Conservation (phyloP, 1,284 basidiomycete genomes). For the Mycosarcoma maydis region DNA sequence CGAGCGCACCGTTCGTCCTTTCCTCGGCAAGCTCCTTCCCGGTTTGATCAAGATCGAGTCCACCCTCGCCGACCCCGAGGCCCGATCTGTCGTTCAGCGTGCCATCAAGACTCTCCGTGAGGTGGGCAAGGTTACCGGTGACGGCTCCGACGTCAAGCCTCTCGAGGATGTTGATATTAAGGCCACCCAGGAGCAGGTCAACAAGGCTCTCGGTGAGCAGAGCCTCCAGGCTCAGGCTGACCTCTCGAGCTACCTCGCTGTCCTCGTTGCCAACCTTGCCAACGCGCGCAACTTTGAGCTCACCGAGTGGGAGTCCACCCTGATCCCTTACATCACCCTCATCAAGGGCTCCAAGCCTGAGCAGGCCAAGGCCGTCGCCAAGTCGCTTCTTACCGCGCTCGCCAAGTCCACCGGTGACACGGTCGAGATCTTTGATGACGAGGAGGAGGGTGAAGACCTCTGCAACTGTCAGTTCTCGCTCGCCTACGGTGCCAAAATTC, state of each 20-base stretch:
- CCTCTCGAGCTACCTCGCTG: constrained; percentile 60
- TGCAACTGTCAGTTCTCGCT: constrained; percentile 68
- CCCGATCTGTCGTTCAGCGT: constrained; percentile 64
- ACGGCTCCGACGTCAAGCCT: constrained; percentile 65
- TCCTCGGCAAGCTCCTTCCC: constrained; percentile 67
- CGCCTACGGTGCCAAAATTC: constrained; percentile 68
- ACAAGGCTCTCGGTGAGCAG: constrained; percentile 56
- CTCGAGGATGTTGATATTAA: constrained; percentile 62
- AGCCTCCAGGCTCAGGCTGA: constrained; percentile 50
- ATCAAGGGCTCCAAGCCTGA: constrained; percentile 61
- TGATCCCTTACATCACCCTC: constrained; percentile 64
- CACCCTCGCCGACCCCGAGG: constrained; percentile 66
- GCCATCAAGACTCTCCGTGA: constrained; percentile 65
- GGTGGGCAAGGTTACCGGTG: constrained; percentile 64
- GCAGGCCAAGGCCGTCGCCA: constrained; percentile 54
- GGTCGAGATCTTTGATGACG: constrained; percentile 67
- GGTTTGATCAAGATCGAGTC: constrained; percentile 67
- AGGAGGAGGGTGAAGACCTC: constrained; percentile 67
- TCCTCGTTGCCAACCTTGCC: constrained; percentile 65
- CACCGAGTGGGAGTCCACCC: constrained; percentile 64
- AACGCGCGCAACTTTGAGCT: constrained; percentile 66
- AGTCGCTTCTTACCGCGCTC: constrained; percentile 56
- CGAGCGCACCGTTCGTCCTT: constrained; percentile 67
- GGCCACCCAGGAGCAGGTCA: constrained; percentile 53
- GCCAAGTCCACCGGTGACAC: constrained; percentile 65